Evolutionary conservation across 768 basidiomycete genomes (phyloP), one percentile per base, ranked within the genome.

Genomic region (Porpolomopsis calyptriformis): DNA sequence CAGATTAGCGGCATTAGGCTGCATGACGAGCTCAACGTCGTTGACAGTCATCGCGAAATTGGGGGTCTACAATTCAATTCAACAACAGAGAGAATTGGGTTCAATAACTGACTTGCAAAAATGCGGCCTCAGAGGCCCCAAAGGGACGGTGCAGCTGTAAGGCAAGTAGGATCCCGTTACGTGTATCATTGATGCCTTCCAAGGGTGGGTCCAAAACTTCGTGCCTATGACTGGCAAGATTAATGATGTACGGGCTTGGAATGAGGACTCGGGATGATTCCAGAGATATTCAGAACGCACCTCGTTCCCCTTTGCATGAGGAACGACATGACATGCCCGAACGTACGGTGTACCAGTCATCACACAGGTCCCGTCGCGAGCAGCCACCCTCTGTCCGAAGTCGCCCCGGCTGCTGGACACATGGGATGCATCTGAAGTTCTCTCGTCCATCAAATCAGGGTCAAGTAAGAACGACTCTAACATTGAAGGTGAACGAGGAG

Each of bases 21-120:
- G 52, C 47, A 39, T 51, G 37, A 49, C 52, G 40, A 53, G 50
- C 46, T 45, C 49, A 34, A 53, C 49, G 26, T 53, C 52, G 26
- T 45, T 45, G 49, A 50, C 49, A 26, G 36, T 39, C 52, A 53
- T 53, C 43, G 50, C 47, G 43, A 53, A 53, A 49, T 53, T 53
- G 46, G 52, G 52, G 38, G 52, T 53, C 50, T 53, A 51, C 29
- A 20, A 51, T 51, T 46, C 48, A 37, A 47, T 50, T 36, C 37
- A 43, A 50, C 42, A 6, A 37, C 37, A 39, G 40, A 49, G 45
- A 38, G 14, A 46, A 46, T 25, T 20, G 10, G 33, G 45, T 38
- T 35, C 8, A 59, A 38, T 50, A 52, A 51, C 49, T 46, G 44
- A 53, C 54, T 53, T 58, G 46, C 47, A 55, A 51, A 53, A 51